Evolutionary conservation across 2,329 filamentous ascomycete species (phyloP), one percentile per base, ranked within the genome.

Genomic region (Exophiala sideris): DNA sequence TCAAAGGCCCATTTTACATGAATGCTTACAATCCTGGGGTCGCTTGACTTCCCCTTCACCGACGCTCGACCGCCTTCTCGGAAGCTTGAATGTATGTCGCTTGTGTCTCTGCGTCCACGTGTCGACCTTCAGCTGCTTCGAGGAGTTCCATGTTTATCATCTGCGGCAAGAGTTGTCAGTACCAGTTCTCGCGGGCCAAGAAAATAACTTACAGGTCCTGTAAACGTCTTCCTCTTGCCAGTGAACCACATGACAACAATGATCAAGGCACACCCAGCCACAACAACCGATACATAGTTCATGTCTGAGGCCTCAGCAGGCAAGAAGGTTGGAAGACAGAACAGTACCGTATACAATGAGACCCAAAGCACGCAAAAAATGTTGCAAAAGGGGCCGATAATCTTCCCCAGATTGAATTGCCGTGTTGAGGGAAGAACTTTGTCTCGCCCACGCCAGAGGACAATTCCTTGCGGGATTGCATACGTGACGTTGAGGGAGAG

Each of bases 211-310:
- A 44, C 41, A 18, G 48, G 48, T 51, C 48, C 48, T 16, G 45
- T 40, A 34, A 51, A 51, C 24, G 48, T 51, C 48, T 45, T 51
- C 36, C 48, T 51, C 48, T 51, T 51, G 1, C 48, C 48, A 51
- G 48, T 34, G 48, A 51, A 51, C 48, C 48, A 51, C 48, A 51
- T 51, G 39, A 45, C 45, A 35, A 45, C 32, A 24, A 51, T 51
- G 21, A 51, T 51, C 29, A 51, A 24, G 29, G 40, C 48, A 51
- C 48, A 51, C 7, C 69, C 74, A 2, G 64, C 65, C 59, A 77
- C 62, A 0, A 78, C 73, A 0, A 76, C 73, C 33, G 68, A 67
- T 0, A 70, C 69, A 51, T 79, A 78, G 40, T 79, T 79, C 74
- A 79, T 78, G 12, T 70, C 75, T 34, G 72, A 66, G 0, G 69